Base-by-base conservation (phyloP, 2,329 filamentous ascomycete species). In the Emericellopsis atlantica region DNA sequence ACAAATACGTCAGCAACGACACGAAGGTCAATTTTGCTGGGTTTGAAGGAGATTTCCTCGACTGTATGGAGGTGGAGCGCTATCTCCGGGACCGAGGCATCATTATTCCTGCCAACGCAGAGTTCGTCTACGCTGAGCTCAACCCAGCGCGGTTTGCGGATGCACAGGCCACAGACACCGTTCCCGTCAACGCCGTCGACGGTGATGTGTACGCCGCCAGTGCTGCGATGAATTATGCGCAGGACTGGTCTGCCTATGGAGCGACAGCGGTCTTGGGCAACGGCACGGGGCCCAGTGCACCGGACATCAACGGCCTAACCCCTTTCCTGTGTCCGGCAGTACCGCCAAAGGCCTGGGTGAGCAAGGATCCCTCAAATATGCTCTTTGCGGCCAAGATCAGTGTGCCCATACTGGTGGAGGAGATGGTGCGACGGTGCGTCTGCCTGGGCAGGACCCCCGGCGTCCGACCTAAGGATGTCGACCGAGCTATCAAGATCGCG, bases 1-100 rank as follows among this genome's bases (percentile, higher is more conserved):
- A 72, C 22, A 54, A 60, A 6, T 49, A 59, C 16, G 48, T 79
- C 7, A 62, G 67, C 32, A 52, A 57, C 11, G 62, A 66, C 14
- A 65, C 82, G 48, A 62, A 62, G 16, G 69, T 74, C 46, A 69
- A 67, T 32, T 56, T 79, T 7, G 68, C 72, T 1, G 81, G 76
- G 0, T 83, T 80, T 45, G 73, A 82, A 44, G 84, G 84, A 5
- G 75, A 84, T 39, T 92, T 85, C 66, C 84, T 83, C 49, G 84
- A 92, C 52, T 64, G 78, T 0, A 72, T 84, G 44, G 86, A 92
- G 54, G 79, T 88, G 0, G 82, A 92, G 56, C 68, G 74, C 11
- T 92, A 88, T 53, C 62, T 93, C 3, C 70, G 70, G 33, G 67
- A 73, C 39, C 71, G 73, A 24, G 79, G 79, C 5, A 72, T 87